Evolutionary conservation across 2,329 filamentous ascomycete genomes (phyloP), one percentile per base, ranked within the genome.

Genomic region (Sclerotinia minor): DNA sequence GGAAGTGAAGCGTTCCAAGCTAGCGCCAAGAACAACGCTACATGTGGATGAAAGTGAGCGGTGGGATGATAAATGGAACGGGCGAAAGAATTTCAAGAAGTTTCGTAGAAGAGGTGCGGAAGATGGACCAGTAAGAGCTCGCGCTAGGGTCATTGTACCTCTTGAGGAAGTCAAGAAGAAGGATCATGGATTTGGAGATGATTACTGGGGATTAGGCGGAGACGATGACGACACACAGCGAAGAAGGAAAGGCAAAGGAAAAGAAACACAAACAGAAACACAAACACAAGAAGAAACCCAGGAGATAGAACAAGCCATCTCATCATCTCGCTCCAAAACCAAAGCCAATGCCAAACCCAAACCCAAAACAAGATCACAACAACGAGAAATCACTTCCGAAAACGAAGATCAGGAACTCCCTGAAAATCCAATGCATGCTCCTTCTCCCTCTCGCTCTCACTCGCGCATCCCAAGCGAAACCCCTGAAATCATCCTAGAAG

Each of bases 1-100:
- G 79, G 83, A 90, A 11, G 77, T 97, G 0, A 84, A 82, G 32
- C 67, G 75, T 70, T 72, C 75, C 74, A 75, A 53, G 70, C 65
- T 70, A 70, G 72, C 72, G 74, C 73, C 73, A 64, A 70, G 74
- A 66, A 67, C 72, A 41, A 69, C 64, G 1, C 54, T 53, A 7
- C 79, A 79, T 64, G 77, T 75, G 24, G 76, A 80, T n/a, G 78
- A 78, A 45, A 79, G 83, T 24, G 86, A 88, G 6, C 84, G 92
- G 52, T 97, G 94, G 94, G 87, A 97, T 72, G 88, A 92, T 0
- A 84, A 84, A 50, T 99, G 95, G 95, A 96, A 97, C 76, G 95
- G 94, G 0, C 85, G 94, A 54, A 94, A 92, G 79, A 98, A 99
- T 76, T 99, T 97, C 81, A 99, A 99, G 78, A 91, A 87, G 73